Evolutionary conservation across 2,329 filamentous ascomycete species (phyloP).

Genomic region (Venturiaceae sp.): DNA sequence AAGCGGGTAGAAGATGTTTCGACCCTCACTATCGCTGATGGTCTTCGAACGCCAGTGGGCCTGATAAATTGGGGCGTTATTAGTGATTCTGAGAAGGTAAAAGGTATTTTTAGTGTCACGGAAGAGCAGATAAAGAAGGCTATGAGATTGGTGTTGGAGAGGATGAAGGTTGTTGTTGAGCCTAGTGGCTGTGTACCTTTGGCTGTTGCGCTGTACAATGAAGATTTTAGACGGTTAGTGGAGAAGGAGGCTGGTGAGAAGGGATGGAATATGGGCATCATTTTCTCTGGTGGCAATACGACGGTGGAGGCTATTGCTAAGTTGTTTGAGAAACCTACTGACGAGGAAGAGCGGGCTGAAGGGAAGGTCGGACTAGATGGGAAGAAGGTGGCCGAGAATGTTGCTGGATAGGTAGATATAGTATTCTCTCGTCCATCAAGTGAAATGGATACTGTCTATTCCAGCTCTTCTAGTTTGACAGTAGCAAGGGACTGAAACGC

Average conservation of each 20-base stretch:
- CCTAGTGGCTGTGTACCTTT: slow-evolving; percentile 78
- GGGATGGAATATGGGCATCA: slow-evolving; percentile 62
- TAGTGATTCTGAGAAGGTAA: slow-evolving; percentile 58
- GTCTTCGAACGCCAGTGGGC: slow-evolving; percentile 75
- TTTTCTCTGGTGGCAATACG: slow-evolving; percentile 56
- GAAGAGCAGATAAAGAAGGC: slow-evolving; percentile 76
- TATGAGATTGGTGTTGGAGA: slow-evolving; percentile 69
- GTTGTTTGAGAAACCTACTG: slow-evolving; percentile 33
- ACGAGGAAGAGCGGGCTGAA: slow-evolving; percentile 27
- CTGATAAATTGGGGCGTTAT: slow-evolving; percentile 68
- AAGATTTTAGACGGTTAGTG: slow-evolving; percentile 66
- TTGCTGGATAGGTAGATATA: slow-evolving; percentile 35
- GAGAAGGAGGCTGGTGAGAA: slow-evolving; percentile 59
- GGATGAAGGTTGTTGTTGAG: slow-evolving; percentile 86
- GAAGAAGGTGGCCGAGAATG: slow-evolving; percentile 34
- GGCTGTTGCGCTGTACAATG: slow-evolving; percentile 74
- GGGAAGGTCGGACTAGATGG: slow-evolving; percentile 30
- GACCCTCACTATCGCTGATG: slow-evolving; percentile 79
- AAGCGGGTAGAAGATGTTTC: slow-evolving; percentile 57
- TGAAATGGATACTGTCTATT: no score
- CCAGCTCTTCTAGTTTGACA: no score
- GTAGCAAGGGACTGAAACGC: no score
- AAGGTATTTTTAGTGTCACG: slow-evolving; percentile 60
- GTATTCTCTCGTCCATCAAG: no score
- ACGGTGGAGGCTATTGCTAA: slow-evolving; percentile 51